phyloP scores from a whole-genome alignment of 2,329 filamentous ascomycete genomes.

The Fusarium buharicum region DNA sequence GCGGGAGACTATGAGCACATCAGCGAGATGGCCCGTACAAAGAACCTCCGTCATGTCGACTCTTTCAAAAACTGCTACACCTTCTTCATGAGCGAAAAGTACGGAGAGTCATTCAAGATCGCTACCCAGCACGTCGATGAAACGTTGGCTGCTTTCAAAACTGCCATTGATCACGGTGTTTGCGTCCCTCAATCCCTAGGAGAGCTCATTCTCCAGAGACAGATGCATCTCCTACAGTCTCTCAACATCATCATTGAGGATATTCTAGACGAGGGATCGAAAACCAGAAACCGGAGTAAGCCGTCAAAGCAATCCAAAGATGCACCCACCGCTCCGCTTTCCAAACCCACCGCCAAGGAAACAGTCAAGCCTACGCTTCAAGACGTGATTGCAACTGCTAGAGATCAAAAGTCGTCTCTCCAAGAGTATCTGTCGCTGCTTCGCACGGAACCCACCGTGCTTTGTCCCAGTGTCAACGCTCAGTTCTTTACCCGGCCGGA shows the following conservation, averaged over 20 bases:
- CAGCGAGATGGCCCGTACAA: slow-evolving; percentile 48
- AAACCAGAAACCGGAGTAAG: slow-evolving; percentile 36
- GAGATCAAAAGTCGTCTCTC: slow-evolving; percentile 49
- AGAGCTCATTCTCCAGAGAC: slow-evolving; percentile 54
- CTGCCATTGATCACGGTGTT: slow-evolving; percentile 37
- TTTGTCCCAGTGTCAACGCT: slow-evolving; percentile 49
- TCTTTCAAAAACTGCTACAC: slow-evolving; percentile 49
- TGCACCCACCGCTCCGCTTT: slow-evolving; percentile 45
- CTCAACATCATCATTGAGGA: slow-evolving; percentile 57
- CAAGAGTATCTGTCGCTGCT: slow-evolving; percentile 52
- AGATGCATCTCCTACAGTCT: slow-evolving; percentile 49
- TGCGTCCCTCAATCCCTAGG: slow-evolving; percentile 47
- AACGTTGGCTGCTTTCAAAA: slow-evolving; percentile 20
- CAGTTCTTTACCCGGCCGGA: slow-evolving; percentile 56
- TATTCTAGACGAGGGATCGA: slow-evolving; percentile 54
- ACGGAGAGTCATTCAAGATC: slow-evolving; percentile 52
- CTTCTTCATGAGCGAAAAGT: slow-evolving; percentile 50
- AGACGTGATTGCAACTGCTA: slow-evolving; percentile 46
- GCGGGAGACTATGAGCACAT: slow-evolving; percentile 53
- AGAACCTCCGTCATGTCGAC: slow-evolving; percentile 47
- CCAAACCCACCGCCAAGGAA: slow-evolving; percentile 47
- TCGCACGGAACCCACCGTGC: slow-evolving; percentile 47
- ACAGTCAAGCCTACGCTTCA: slow-evolving; percentile 47
- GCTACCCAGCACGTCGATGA: background rate
- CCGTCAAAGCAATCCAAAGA: slow-evolving; percentile 48